Percentiles rank a stretch among this genome's conserved stretches.
Evolutionary conservation across 768 basidiomycete genomes (phyloP).

Genomic region (Lactifluus volemus): DNA sequence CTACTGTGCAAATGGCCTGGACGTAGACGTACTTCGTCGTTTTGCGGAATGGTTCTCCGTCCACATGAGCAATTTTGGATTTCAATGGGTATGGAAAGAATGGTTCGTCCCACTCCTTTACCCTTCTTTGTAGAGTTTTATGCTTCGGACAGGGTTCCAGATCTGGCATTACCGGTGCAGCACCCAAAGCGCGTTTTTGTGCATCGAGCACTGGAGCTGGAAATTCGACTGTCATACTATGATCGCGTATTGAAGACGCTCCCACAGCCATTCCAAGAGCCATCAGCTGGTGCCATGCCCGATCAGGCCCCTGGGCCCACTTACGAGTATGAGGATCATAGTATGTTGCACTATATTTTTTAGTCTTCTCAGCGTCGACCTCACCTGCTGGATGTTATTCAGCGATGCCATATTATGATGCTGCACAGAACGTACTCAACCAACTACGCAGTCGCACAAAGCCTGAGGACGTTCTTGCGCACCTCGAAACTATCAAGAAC

Average conservation of each 20-base stretch:
- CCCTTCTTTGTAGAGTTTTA: neutral
- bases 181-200: conserved; percentile 90
- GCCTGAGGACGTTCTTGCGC: conserved; percentile 68
- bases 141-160: conserved; percentile 61
- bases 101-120: conserved; percentile 48
- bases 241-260: conserved; percentile 87
- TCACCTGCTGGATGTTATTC: neutral
- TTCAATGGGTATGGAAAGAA: conserved; percentile 99
- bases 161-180: conserved; percentile 58
- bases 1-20: conserved; percentile 74
- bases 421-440: conserved; percentile 66
- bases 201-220: conserved; percentile 77
- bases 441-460: conserved; percentile 77
- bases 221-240: conserved; percentile 86
- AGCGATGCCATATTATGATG: conserved; percentile 76
- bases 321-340: conserved; percentile 76
- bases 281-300: conserved; percentile 54
- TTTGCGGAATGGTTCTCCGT: conserved; percentile 94
- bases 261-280: conserved; percentile 68
- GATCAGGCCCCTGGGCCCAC: conserved; percentile 68
- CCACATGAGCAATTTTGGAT: conserved; percentile 97
- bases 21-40: conserved; percentile 71
- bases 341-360: conserved; percentile 32
- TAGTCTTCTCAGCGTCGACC: neutral
- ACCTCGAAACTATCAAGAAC: conserved; percentile 62